Evolutionary conservation across 1,284 basidiomycete genomes (phyloP), one percentile per base, ranked within the genome.

Genomic region (Fistulinella cinereoalba): DNA sequence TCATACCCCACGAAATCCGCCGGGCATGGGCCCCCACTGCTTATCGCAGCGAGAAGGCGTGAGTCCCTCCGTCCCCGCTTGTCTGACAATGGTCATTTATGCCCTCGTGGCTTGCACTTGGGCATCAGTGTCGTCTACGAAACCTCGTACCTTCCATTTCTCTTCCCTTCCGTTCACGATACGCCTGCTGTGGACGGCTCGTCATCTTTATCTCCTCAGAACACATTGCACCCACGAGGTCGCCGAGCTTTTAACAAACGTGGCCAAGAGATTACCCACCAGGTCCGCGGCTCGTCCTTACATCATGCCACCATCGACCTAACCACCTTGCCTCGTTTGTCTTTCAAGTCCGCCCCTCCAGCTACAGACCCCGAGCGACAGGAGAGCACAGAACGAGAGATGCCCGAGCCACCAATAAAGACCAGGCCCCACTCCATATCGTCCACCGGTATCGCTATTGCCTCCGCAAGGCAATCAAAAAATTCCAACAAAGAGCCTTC

Each of bases 101-200:
- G 40, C 49, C 41, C 50, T 44, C 41, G 40, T 43, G 46, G 40
- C 39, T 42, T 40, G 43, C 16, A 43, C 67, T 69, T 51, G 38
- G 58, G 62, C 53, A 60, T 49, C 45, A 58, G 66, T 36, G 70
- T 77, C 34, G 65, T 69, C 39, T 75, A 85, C 57, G 85, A 88
- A 63, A 57, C 74, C 12, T 88, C 85, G 2, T 88, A 87, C 66
- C 65, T 88, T 18, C 85, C 85, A 2, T 88, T 87, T 65, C 65
- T 88, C 23, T 85, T 84, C 53, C 63, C 70, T 46, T 69, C 74
- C 39, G 50, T 60, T 42, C 53, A 61, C 32, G 59, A 62, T 42
- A 65, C 56, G 39, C 52, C 58, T 38, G 43, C 47, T 47, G 51
- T 52, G 41, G 46, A 51, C 42, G 57, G 56, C 32, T 56, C 60